Evolutionary conservation across 495 filamentous ascomycete species (phyloP), one percentile per base, ranked within the genome.

Genomic region (Lentithecium fluviatile): DNA sequence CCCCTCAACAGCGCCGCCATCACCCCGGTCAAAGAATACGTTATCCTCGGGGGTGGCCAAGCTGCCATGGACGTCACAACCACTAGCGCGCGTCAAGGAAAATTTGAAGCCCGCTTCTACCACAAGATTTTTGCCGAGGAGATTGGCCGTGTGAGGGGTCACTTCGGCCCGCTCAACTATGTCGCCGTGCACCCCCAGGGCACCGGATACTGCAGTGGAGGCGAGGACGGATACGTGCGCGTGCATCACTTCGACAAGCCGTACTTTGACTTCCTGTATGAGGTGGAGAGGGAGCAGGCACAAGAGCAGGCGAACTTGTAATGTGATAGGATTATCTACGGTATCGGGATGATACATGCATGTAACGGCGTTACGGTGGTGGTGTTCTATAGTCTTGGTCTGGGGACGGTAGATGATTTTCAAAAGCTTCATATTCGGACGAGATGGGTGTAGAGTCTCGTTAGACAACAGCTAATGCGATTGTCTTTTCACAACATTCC

Each of bases 11-110:
- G 85, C 69, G 94, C 95, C 64, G 84, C 85, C 56, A 92, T 98
- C 59, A 96, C 91, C 34, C 84, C 89, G 11, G 91, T 91, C 76
- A 97, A 97, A 77, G 91, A 96, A 69, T 98, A 89, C 69, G 91
- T 97, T 43, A 94, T 98, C 70, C 86, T 98, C 20, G 94, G 94
- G 62, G 94, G 94, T 80, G 94, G 94, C 59, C 94, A 98, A 77
- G 94, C 93, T 56, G 94, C 94, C 68, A 96, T 96, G 90, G 94
- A 97, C 75, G 94, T 98, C 74, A 98, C 94, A n/a, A 95, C 89
- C 17, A 98, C 94, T 40, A 86, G 86, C 25, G 85, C 89, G 11
- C 83, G 94, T 48, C 94, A 97, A 76, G 94, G 94, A 75, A 97
- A 97, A 77, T 98, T 98, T 80, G 94, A 98, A 75, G 95, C 94